These are phyloP conservation scores for Solanum verrucosum DNA, from an alignment of 257 asterid genomes.

Conservation along the genomic window DNA sequence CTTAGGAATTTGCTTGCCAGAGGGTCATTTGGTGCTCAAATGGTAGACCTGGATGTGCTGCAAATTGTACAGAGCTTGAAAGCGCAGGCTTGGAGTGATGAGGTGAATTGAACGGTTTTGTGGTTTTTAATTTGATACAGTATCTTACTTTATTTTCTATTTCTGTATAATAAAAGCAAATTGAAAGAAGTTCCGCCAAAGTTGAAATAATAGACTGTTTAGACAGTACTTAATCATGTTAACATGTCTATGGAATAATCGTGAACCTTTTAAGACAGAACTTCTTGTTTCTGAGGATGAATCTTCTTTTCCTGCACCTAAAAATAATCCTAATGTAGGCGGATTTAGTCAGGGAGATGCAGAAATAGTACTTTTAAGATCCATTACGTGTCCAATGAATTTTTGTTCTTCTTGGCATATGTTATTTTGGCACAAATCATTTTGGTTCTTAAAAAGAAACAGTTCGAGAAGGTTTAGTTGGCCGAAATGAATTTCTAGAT, in stretches of 20 bases:
- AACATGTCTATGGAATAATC: background rate
- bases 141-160: background rate
- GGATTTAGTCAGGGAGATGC: background rate
- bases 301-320: background rate
- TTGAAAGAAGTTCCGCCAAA: background rate
- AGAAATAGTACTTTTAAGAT: background rate
- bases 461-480: background rate
- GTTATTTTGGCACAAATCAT: background rate
- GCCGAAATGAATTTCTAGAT: background rate
- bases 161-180: too few relatives aligned
- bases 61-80: conserved; percentile 79
- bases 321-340: background rate
- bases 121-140: background rate
- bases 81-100: conserved; percentile 97
- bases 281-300: background rate
- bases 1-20: conserved; percentile 72
- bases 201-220: background rate
- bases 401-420: background rate
- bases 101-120: conserved; percentile 29
- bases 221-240: background rate
- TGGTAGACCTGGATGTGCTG: conserved; percentile 75
- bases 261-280: background rate
- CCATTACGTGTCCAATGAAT: background rate
- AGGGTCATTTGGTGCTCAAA: conserved; percentile 78
- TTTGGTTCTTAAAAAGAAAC: background rate